Percentiles rank a stretch among this genome's conserved stretches.
Conservation (phyloP, 208 protist species). For the Wallacemonas sp. region DNA sequence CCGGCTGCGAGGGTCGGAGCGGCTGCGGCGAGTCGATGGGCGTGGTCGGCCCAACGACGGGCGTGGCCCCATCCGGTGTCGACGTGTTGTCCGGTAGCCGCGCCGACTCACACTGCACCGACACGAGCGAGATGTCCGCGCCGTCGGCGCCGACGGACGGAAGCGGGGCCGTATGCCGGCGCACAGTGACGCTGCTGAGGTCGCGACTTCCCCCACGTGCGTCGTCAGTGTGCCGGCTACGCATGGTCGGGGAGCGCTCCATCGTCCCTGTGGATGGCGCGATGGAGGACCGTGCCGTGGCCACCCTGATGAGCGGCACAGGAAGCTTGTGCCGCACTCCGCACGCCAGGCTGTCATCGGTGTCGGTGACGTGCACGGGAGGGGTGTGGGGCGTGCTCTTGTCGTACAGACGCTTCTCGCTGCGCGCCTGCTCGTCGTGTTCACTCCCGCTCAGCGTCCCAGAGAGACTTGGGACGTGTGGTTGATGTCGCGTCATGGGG, state of each 20-base stretch:
- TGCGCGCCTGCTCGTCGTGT: neutral
- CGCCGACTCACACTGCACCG: neutral
- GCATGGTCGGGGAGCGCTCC: too few species aligned
- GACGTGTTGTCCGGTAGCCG: neutral
- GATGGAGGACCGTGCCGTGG: too few species aligned
- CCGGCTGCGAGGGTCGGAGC: too few species aligned
- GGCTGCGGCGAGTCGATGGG: too few species aligned
- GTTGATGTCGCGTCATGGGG: neutral
- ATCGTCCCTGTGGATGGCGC: too few species aligned
- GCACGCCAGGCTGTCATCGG: neutral
- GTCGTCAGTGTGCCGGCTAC: too few species aligned
- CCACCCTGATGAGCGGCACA: neutral
- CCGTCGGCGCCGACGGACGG: neutral
- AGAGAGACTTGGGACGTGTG: neutral
- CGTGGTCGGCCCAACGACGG: too few species aligned
- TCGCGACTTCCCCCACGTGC: too few species aligned
- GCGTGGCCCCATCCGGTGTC: too few species aligned
- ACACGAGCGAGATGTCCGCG: neutral
- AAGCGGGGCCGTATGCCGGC: neutral
- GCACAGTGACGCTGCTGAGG: too few species aligned
- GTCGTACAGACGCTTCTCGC: neutral
- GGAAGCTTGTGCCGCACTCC: neutral
- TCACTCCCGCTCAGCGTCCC: slow-evolving; percentile 1
- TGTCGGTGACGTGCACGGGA: neutral
- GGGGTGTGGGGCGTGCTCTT: neutral